A percentile compares a stretch with the other conserved stretches of the same genome.
These are phyloP conservation scores for Phlebopus sp. DNA, from an alignment of 1,284 basidiomycete species.

Conservation along the genomic window DNA sequence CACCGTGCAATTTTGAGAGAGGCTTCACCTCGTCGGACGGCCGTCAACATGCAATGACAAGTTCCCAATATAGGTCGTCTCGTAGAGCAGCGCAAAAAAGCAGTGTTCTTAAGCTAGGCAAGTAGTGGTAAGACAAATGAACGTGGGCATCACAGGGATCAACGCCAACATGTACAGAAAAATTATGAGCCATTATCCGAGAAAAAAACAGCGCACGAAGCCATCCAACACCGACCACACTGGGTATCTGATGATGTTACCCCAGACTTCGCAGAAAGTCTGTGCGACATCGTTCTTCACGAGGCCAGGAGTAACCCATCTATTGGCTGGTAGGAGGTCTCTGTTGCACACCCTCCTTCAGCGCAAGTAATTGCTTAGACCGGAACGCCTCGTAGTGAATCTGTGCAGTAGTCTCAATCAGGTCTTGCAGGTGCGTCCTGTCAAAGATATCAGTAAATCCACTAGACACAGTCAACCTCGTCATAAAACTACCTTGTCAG, in stretches of 20 bases:
- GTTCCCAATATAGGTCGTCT: background rate
- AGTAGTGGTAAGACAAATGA: slow-evolving; percentile 11
- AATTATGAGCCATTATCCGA: slow-evolving; percentile 6
- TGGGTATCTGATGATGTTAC: slow-evolving; percentile 11
- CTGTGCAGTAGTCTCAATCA: slow-evolving; percentile 98
- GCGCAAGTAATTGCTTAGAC: slow-evolving; percentile 91
- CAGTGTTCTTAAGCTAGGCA: slow-evolving; percentile 5
- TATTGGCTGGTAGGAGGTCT: slow-evolving; percentile 40
- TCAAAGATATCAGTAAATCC: background rate
- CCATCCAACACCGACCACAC: slow-evolving; percentile 1
- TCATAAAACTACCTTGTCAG: slow-evolving; percentile 68
- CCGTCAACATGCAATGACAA: background rate
- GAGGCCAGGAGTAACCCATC: background rate
- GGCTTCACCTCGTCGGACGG: background rate
- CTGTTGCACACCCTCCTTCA: slow-evolving; percentile 80
- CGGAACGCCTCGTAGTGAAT: slow-evolving; percentile 99
- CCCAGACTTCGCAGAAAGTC: background rate
- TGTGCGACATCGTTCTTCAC: background rate
- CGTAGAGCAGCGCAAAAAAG: background rate
- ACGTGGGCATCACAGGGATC: slow-evolving; percentile 7
- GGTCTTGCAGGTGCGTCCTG: slow-evolving; percentile 94
- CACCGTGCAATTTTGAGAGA: too few species aligned
- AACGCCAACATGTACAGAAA: slow-evolving; percentile 6
- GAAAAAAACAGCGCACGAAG: slow-evolving; percentile 9
- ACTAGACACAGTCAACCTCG: background rate